Percentiles rank a stretch among this genome's conserved stretches.
Evolutionary conservation across 768 basidiomycete species (phyloP).

Genomic region (Gymnopilus junonius): DNA sequence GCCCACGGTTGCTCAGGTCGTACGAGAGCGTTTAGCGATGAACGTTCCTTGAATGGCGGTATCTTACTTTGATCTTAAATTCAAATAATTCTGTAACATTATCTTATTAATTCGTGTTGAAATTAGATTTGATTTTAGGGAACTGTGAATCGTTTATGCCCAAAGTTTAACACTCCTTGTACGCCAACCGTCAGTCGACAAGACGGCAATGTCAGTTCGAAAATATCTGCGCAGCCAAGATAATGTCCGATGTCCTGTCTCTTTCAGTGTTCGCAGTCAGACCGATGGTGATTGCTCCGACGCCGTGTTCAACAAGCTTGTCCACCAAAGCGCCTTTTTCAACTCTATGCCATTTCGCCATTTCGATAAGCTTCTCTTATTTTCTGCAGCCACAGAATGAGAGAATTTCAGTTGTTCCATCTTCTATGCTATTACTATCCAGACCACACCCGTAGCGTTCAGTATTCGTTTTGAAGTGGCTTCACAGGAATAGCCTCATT

Average conservation of each 20-base stretch:
- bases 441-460: neutral
- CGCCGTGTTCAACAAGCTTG: too few species aligned
- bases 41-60: neutral
- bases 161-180: neutral
- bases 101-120: neutral
- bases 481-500: neutral
- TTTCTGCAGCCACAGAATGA: too few species aligned
- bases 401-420: neutral
- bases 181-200: neutral
- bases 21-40: conserved; percentile 53
- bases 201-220: neutral
- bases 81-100: neutral
- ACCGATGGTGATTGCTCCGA: too few species aligned
- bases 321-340: too few species aligned
- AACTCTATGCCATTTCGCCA: too few species aligned
- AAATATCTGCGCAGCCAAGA: neutral
- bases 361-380: too few species aligned
- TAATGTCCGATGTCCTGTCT: too few species aligned
- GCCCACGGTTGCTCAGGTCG: conserved; percentile 54
- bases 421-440: neutral
- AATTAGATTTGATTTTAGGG: neutral
- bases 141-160: neutral
- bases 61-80: neutral
- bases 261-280: too few species aligned
- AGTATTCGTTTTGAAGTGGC: neutral